These are phyloP conservation scores for Chenopodium formosanum DNA, from an alignment of 148 eudicot species.

Conservation along the genomic window DNA sequence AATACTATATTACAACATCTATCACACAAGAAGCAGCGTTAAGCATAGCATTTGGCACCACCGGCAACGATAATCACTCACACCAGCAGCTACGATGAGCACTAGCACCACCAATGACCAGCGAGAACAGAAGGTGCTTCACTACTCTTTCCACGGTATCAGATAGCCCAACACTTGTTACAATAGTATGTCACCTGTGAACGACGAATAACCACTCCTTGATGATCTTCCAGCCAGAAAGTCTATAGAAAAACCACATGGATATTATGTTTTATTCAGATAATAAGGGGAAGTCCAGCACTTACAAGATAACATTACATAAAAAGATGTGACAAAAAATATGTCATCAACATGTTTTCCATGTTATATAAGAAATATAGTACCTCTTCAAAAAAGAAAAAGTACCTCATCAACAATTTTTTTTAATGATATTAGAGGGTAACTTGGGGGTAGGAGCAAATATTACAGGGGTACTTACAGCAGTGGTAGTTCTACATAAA, in stretches of 20 bases:
- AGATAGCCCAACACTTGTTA: too few species aligned
- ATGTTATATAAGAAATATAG: background rate
- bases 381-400: slow-evolving; percentile 34
- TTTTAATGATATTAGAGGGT: slow-evolving; percentile 90
- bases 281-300: background rate
- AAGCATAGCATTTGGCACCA: too few species aligned
- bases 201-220: slow-evolving; percentile 57
- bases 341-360: background rate
- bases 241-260: background rate
- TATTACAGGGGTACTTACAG: slow-evolving; percentile 38
- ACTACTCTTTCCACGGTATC: too few species aligned
- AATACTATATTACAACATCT: too few species aligned
- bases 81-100: too few species aligned
- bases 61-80: too few species aligned
- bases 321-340: background rate
- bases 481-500: slow-evolving; percentile 58
- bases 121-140: too few species aligned
- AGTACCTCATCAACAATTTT: slow-evolving; percentile 67
- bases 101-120: too few species aligned
- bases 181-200: slow-evolving; percentile 5
- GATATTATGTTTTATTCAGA: background rate
- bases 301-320: background rate
- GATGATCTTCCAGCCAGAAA: slow-evolving; percentile 49
- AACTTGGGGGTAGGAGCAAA: slow-evolving; percentile 77
- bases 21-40: too few species aligned